Base-by-base conservation (phyloP, 805 yeast genomes). In the Zygoascus tannicola region DNA sequence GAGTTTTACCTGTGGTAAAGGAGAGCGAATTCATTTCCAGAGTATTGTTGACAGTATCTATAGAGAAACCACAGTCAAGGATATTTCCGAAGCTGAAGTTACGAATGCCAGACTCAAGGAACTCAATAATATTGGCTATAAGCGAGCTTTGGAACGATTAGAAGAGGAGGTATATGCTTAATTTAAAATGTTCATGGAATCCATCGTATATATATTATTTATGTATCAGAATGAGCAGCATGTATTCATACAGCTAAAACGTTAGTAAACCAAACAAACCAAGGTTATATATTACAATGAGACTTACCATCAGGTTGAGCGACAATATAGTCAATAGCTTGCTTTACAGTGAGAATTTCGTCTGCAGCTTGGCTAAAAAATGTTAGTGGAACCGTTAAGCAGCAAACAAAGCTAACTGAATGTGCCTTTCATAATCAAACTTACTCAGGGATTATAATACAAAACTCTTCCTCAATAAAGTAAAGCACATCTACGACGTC, bases 401-500 rank as follows among this genome's bases (percentile, higher is more conserved):
- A n/a, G n/a, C n/a, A n/a, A n/a, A n/a, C n/a, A n/a, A n/a, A n/a
- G n/a, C n/a, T n/a, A n/a, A n/a, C n/a, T n/a, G n/a, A n/a, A n/a
- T n/a, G 36, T 33, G 36, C 19, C 4, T n/a, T 12, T 16, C 28
- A 10, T n/a, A 15, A 35, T 4, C 12, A 22, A 18, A 45, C 57
- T 34, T 44, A 53, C 72, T 85, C 95, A 21, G 92, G 52, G 51
- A 62, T 62, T 56, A 58, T 71, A 47, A 71, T 63, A 45, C 70
- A 71, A 53, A 81, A 81, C 63, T 81, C 88, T 73, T 88, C 96
- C 72, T 90, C 98, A 59, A 90, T 81, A 46, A 95, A 95, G 65
- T 92, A 95, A 56, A 92, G 75, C 44, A 92, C 88, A 70, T 90
- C 98, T 50, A 90, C 95, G 50, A 92, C 83, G 60, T 90, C 98